Evolutionary conservation across 139 green algal species (phyloP).

Genomic region (Yamagishiella unicocca): DNA sequence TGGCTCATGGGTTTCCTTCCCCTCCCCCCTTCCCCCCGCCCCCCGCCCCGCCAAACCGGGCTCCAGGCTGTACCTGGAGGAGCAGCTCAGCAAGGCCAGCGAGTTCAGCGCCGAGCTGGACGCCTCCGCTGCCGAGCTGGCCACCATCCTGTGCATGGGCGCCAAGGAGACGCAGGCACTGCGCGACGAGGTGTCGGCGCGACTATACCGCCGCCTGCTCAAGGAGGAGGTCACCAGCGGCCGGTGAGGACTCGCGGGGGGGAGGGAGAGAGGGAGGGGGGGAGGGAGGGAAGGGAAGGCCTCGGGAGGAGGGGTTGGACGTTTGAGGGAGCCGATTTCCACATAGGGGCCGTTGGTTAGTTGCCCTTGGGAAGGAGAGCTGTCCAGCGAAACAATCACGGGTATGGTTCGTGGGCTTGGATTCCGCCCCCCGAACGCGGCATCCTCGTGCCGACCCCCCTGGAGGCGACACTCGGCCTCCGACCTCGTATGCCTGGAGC

Average conservation of each 20-base stretch:
- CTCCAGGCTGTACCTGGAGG: constrained; percentile 74
- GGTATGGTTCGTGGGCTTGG: no score
- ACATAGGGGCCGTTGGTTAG: no score
- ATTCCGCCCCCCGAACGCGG: no score
- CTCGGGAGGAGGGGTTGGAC: no score
- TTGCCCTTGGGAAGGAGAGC: no score
- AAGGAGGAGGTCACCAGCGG: constrained; percentile 79
- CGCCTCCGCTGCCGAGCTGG: constrained; percentile 73
- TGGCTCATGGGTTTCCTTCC: neutral
- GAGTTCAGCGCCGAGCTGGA: constrained; percentile 73
- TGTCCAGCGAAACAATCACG: no score
- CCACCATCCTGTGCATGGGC: constrained; percentile 82
- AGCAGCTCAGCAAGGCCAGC: constrained; percentile 60
- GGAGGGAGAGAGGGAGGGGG: neutral
- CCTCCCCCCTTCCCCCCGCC: neutral
- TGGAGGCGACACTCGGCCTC: no score
- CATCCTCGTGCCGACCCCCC: no score
- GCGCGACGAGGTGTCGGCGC: constrained; percentile 71
- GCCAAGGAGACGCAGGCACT: constrained; percentile 82
- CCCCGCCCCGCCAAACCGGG: neutral
- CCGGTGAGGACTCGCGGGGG: constrained; percentile 38
- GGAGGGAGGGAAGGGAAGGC: neutral
- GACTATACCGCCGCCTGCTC: constrained; percentile 83
- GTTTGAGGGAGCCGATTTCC: no score
- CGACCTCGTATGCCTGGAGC: no score